A percentile compares a stretch with the other conserved stretches of the same genome.
Conservation (phyloP, 2,329 filamentous ascomycete genomes). For the Cordyceps militaris region DNA sequence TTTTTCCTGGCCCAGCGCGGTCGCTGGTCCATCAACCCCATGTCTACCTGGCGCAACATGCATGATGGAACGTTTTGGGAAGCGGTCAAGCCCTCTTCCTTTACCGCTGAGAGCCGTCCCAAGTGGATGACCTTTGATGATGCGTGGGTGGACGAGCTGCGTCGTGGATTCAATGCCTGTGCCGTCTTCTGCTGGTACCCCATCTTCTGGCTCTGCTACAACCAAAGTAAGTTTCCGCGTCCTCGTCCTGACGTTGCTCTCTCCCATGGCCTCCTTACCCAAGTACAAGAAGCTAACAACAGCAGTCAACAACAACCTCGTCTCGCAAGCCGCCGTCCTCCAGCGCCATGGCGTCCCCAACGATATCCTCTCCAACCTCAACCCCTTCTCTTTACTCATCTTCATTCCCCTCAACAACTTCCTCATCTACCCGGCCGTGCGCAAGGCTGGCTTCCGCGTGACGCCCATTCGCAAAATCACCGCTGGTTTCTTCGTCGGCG, state of each 20-base stretch:
- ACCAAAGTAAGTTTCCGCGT: conserved; percentile 28
- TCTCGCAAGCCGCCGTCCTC: conserved; percentile 60
- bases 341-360: conserved; percentile 64
- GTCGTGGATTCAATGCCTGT: conserved; percentile 60
- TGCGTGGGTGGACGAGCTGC: conserved; percentile 69
- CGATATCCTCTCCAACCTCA: conserved; percentile 67
- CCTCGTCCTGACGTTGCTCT: conserved; percentile 12
- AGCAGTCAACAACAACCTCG: conserved; percentile 49
- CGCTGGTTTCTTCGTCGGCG: conserved; percentile 58
- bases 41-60: conserved; percentile 51
- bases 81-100: conserved; percentile 58
- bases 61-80: conserved; percentile 57
- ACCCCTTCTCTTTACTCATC: conserved; percentile 67
- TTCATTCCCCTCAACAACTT: conserved; percentile 65
- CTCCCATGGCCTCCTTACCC: not conserved
- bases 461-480: conserved; percentile 72
- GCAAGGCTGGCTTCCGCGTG: conserved; percentile 57
- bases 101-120: conserved; percentile 47
- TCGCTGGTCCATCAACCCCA: conserved; percentile 61
- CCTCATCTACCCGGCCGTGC: conserved; percentile 60
- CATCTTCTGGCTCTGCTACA: conserved; percentile 49
- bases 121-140: conserved; percentile 75
- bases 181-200: conserved; percentile 64
- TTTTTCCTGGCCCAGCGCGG: conserved; percentile 59
- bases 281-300: conserved; percentile 10